These are phyloP conservation scores for Nasturtium officinale DNA, from an alignment of 345 rosid genomes.

Conservation along the genomic window DNA sequence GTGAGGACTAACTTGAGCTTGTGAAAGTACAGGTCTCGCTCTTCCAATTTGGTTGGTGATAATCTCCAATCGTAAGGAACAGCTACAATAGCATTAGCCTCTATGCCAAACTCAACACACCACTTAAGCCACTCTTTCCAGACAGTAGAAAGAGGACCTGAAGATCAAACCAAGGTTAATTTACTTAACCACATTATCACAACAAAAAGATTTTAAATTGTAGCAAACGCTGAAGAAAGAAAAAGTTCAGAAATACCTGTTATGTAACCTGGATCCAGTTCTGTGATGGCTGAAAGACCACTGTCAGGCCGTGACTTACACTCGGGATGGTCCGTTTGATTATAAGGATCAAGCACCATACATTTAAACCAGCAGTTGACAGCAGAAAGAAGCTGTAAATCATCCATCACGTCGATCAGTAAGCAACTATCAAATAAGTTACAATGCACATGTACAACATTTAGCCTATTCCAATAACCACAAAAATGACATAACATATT, in stretches of 20 bases:
- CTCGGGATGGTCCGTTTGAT: slow-evolving; percentile 95
- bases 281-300: slow-evolving; percentile 95
- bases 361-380: slow-evolving; percentile 99
- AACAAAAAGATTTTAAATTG: slow-evolving; percentile 2
- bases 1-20: slow-evolving; percentile 76
- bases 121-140: slow-evolving; percentile 99
- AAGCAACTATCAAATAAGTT: slow-evolving; percentile 3
- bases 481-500: background rate
- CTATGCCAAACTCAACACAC: slow-evolving; percentile 97
- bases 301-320: slow-evolving; percentile 96
- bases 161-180: slow-evolving; percentile 24
- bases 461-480: background rate
- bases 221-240: slow-evolving; percentile 6
- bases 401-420: slow-evolving; percentile 22
- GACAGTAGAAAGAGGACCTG: slow-evolving; percentile 96
- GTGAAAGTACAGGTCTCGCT: slow-evolving; percentile 97
- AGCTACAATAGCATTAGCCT: slow-evolving; percentile 91
- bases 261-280: slow-evolving; percentile 94
- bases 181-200: slow-evolving; percentile 4
- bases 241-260: slow-evolving; percentile 55
- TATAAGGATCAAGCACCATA: slow-evolving; percentile 86
- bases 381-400: slow-evolving; percentile 85
- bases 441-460: background rate
- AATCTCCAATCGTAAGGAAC: slow-evolving; percentile 98
- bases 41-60: slow-evolving; percentile 92